These are phyloP conservation scores for Acacia melanoxylon DNA, from an alignment of 306 rosid genomes.

Conservation along the genomic window DNA sequence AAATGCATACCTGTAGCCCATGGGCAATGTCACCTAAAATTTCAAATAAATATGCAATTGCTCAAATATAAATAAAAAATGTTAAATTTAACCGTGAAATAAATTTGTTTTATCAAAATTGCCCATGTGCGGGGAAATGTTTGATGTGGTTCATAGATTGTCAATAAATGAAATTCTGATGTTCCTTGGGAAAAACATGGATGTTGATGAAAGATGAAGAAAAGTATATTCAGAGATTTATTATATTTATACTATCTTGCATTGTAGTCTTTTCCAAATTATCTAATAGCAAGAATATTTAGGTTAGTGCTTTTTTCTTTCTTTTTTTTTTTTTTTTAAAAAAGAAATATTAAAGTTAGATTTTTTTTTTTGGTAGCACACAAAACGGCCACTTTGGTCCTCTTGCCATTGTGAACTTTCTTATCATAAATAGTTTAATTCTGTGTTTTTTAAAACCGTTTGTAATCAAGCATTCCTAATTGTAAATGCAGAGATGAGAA, in stretches of 20 bases:
- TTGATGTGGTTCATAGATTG: background rate
- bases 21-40: too few relatives aligned
- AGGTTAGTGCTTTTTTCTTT: too few relatives aligned
- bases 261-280: background rate
- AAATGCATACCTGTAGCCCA: too few relatives aligned
- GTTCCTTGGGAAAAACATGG: background rate
- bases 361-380: background rate
- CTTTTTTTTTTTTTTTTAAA: too few relatives aligned
- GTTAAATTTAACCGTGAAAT: too few relatives aligned
- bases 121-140: too few relatives aligned
- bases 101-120: too few relatives aligned
- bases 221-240: background rate
- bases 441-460: background rate
- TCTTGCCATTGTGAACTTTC: slow-evolving; percentile 17
- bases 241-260: background rate
- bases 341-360: background rate
- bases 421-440: background rate
- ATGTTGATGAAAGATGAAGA: slow-evolving; percentile 9
- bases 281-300: too few relatives aligned
- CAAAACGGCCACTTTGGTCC: slow-evolving; percentile 3
- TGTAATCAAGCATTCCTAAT: background rate
- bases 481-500: slow-evolving; percentile 72
- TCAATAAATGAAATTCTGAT: background rate
- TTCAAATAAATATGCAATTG: too few relatives aligned
- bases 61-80: too few relatives aligned